Evolutionary conservation across 805 yeast species (phyloP).

Genomic region (Ogataea pini): DNA sequence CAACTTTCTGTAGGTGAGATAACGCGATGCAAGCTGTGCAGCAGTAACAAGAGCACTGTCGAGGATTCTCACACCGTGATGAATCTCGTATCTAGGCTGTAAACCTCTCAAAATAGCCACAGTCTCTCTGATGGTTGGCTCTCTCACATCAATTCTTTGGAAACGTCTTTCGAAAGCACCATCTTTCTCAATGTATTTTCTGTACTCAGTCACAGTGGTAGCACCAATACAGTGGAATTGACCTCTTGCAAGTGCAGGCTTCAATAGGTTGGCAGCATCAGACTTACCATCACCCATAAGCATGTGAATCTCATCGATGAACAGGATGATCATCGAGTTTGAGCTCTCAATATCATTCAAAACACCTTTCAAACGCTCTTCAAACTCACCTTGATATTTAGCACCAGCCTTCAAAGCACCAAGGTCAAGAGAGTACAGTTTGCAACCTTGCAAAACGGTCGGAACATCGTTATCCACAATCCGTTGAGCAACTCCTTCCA

Average conservation of each 20-base stretch:
- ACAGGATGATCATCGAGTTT: conserved; percentile 79
- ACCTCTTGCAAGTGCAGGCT: conserved; percentile 97
- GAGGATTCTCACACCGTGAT: conserved; percentile 94
- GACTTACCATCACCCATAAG: conserved; percentile 98
- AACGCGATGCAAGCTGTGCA: conserved; percentile 91
- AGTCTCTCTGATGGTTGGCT: conserved; percentile 89
- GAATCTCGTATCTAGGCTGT: conserved; percentile 93
- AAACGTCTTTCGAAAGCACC: conserved; percentile 99
- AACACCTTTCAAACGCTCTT: conserved; percentile 96
- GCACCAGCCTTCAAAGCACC: conserved; percentile 99
- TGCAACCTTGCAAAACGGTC: conserved; percentile 74
- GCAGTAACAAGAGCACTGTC: conserved; percentile 94
- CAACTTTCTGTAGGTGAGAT: conserved; percentile 89
- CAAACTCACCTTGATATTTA: conserved; percentile 97
- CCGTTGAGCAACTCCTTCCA: conserved; percentile 98
- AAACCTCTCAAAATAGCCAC: conserved; percentile 95
- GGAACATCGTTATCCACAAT: conserved; percentile 96
- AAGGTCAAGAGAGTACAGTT: conserved; percentile 83
- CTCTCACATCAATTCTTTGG: conserved; percentile 95
- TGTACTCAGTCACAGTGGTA: conserved; percentile 91
- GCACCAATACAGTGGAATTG: conserved; percentile 97
- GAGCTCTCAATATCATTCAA: conserved; percentile 90
- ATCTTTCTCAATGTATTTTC: conserved; percentile 90
- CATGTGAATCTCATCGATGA: conserved; percentile 98
- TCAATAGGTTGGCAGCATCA: conserved; percentile 94